These are phyloP conservation scores for Noccaea caerulescens DNA, from an alignment of 345 rosid species.

Conservation along the genomic window DNA sequence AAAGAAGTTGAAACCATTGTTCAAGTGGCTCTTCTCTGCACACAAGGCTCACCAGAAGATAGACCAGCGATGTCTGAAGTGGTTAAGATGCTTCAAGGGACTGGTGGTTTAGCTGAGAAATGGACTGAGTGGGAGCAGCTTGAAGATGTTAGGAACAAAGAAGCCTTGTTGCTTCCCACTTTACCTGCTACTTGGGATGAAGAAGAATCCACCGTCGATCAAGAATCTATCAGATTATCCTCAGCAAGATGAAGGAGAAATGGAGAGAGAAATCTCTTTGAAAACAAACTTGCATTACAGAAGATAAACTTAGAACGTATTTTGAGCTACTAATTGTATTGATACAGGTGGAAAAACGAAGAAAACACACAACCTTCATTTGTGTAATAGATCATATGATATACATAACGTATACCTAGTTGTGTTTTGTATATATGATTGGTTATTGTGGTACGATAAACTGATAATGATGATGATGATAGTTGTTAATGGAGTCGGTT, in stretches of 20 bases:
- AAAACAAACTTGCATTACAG: conserved; percentile 12
- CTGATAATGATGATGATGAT: conserved; percentile 18
- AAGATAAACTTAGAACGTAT: conserved; percentile 29
- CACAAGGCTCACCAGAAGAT: conserved; percentile 76
- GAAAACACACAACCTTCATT: conserved; percentile 21
- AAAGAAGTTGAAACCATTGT: conserved; percentile 75
- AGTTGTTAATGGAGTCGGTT: background rate
- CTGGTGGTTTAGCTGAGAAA: conserved; percentile 67
- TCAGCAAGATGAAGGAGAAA: conserved; percentile 59
- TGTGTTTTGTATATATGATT: conserved; percentile 25
- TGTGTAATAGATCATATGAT: conserved; percentile 32
- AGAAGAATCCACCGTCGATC: conserved; percentile 67
- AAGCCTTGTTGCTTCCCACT: conserved; percentile 53
- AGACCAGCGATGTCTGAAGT: conserved; percentile 79
- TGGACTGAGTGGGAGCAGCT: conserved; percentile 79
- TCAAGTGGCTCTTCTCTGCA: conserved; percentile 81
- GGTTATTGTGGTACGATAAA: conserved; percentile 13
- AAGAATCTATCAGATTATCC: conserved; percentile 82
- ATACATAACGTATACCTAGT: conserved; percentile 18
- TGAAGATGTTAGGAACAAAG: conserved; percentile 66
- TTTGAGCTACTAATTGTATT: conserved; percentile 30
- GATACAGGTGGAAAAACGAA: conserved; percentile 31
- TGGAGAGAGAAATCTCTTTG: background rate
- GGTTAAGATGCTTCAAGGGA: conserved; percentile 78
- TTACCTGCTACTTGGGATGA: conserved; percentile 69